These are phyloP conservation scores for Tuctoria greenei DNA, from an alignment of 176 grass and related monocot genomes.

Conservation along the genomic window DNA sequence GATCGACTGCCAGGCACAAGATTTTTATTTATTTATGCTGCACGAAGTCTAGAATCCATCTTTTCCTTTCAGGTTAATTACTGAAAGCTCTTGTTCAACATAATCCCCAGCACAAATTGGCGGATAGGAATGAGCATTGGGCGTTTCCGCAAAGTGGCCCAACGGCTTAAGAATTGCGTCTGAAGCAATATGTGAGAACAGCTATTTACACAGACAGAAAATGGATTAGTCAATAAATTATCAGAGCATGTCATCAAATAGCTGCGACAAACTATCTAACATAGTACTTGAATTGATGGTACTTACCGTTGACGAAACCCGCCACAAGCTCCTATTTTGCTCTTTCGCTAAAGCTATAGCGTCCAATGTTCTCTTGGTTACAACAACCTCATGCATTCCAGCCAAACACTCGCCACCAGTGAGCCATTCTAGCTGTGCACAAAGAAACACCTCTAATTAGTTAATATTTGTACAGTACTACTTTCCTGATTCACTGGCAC, in stretches of 20 bases:
- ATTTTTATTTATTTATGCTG: not conserved
- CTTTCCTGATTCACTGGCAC: not conserved
- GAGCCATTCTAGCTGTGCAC: constrained; percentile 84
- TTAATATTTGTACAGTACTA: not conserved
- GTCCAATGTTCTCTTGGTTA: constrained; percentile 81
- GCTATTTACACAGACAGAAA: constrained; percentile 40
- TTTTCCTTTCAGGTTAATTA: constrained; percentile 88
- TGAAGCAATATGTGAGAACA: constrained; percentile 89
- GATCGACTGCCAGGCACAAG: not conserved
- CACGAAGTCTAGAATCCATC: constrained; percentile 40
- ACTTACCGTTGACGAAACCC: constrained; percentile 92
- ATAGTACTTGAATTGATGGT: not conserved
- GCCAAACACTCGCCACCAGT: constrained; percentile 87
- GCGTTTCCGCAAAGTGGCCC: constrained; percentile 59
- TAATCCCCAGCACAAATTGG: constrained; percentile 67
- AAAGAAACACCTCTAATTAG: constrained; percentile 8
- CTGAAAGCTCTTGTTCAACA: constrained; percentile 83
- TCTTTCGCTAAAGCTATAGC: constrained; percentile 57
- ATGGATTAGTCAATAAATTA: not conserved
- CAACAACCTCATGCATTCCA: constrained; percentile 96
- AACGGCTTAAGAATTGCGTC: constrained; percentile 83
- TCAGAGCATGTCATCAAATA: not conserved
- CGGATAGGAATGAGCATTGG: constrained; percentile 51
- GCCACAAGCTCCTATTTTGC: constrained; percentile 79
- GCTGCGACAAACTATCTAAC: not conserved